A percentile compares a stretch with the other conserved stretches of the same genome.
Evolutionary conservation across 345 rosid species (phyloP).

Genomic region (Acer saccharum): DNA sequence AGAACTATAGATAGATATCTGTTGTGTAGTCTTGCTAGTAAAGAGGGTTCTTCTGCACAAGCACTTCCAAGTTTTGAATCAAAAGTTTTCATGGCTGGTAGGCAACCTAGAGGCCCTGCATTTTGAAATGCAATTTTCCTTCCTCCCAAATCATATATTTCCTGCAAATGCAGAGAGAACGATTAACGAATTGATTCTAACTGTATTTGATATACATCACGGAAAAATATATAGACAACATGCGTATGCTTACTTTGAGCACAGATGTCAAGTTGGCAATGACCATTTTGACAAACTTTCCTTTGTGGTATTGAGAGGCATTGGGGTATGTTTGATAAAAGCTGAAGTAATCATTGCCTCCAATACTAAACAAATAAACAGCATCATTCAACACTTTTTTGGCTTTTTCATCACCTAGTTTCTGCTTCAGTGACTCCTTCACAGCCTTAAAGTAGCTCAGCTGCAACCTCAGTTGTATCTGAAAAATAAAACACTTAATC

Average conservation of each 20-base stretch:
- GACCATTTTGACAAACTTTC: constrained; percentile 18
- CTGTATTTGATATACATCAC: too few species aligned
- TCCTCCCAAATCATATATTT: constrained; percentile 26
- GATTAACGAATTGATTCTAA: too few species aligned
- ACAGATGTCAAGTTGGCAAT: constrained; percentile 22
- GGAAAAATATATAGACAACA: too few species aligned
- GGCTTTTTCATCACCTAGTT: constrained; percentile 23
- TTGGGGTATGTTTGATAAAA: neutral
- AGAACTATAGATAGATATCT: constrained; percentile 17
- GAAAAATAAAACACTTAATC: too few species aligned
- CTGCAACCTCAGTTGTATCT: too few species aligned
- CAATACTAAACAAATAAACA: constrained; percentile 29
- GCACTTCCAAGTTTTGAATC: neutral
- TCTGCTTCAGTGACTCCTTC: constrained; percentile 16
- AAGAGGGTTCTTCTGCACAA: constrained; percentile 7
- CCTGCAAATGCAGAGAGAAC: constrained; percentile 9
- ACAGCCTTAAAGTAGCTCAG: neutral
- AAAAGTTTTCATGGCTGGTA: constrained; percentile 10
- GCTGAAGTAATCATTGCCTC: constrained; percentile 30
- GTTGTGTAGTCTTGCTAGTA: constrained; percentile 28
- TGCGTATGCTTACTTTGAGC: neutral
- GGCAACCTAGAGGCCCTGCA: constrained; percentile 32
- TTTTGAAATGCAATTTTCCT: constrained; percentile 32
- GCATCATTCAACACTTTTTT: constrained; percentile 13
- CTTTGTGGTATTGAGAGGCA: neutral